Evolutionary conservation across 2,329 filamentous ascomycete species (phyloP).

Genomic region (Arthrobotrys pseudoclavata): DNA sequence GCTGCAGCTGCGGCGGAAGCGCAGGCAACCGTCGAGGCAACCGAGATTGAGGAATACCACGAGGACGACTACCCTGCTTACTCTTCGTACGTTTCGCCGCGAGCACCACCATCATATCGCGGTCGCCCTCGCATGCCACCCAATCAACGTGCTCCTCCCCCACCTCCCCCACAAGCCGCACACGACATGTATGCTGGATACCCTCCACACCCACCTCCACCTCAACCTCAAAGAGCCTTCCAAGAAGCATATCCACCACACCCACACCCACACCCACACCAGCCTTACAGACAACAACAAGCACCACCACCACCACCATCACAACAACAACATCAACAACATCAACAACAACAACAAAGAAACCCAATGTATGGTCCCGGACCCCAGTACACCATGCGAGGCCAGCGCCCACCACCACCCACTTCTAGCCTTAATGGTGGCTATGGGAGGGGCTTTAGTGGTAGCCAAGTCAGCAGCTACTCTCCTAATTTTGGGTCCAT

Average conservation of each 20-base stretch:
- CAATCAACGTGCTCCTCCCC: slow-evolving; percentile 41
- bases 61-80: slow-evolving; percentile 51
- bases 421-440: slow-evolving; percentile 35
- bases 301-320: slow-evolving; percentile 15
- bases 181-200: slow-evolving; percentile 21
- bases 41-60: slow-evolving; percentile 57
- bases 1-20: slow-evolving; percentile 47
- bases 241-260: slow-evolving; percentile 43
- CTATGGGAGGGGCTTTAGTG: slow-evolving; percentile 43
- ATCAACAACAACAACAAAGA: slow-evolving; percentile 10
- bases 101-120: slow-evolving; percentile 47
- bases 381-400: slow-evolving; percentile 19
- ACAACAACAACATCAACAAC: slow-evolving; percentile 30
- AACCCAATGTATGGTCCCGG: slow-evolving; percentile 51
- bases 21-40: slow-evolving; percentile 35
- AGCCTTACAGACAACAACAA: slow-evolving; percentile 34
- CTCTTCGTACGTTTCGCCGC: slow-evolving; percentile 43
- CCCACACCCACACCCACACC: slow-evolving; percentile 40
- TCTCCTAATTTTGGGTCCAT: slow-evolving; percentile 53
- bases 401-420: slow-evolving; percentile 20
- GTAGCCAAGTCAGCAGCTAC: slow-evolving; percentile 48
- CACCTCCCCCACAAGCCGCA: slow-evolving; percentile 25
- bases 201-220: slow-evolving; percentile 24
- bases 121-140: slow-evolving; percentile 47
- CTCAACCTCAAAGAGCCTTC: slow-evolving; percentile 27